These are phyloP conservation scores for Candida sanyiensis DNA, from an alignment of 805 yeast genomes.

Conservation along the genomic window DNA sequence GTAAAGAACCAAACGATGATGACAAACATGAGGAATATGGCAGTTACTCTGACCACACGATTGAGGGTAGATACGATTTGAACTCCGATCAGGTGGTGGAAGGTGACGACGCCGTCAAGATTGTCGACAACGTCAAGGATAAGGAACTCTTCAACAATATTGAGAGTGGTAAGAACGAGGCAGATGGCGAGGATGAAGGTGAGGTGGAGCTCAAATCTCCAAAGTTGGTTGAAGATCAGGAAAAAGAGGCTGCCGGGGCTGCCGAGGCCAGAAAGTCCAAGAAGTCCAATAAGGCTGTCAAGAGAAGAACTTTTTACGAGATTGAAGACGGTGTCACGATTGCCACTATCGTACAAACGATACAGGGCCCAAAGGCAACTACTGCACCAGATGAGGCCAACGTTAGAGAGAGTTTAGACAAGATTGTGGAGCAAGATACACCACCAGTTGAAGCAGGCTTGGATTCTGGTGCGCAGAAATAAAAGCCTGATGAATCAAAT, in stretches of 20 bases:
- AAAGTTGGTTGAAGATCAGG: slow-evolving; percentile 20
- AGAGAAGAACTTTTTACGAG: slow-evolving; percentile 24
- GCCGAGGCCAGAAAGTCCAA: slow-evolving; percentile 8
- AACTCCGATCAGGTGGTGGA: slow-evolving; percentile 22
- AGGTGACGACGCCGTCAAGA: slow-evolving; percentile 5
- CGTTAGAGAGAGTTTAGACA: slow-evolving; percentile 30
- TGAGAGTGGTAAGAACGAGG: slow-evolving; percentile 19
- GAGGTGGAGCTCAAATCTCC: slow-evolving; percentile 25
- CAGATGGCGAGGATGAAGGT: slow-evolving; percentile 27
- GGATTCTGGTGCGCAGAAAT: too few species aligned
- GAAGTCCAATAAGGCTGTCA: slow-evolving; percentile 16
- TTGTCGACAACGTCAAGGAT: slow-evolving; percentile 14
- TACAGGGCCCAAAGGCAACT: slow-evolving; percentile 23
- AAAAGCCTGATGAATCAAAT: too few species aligned
- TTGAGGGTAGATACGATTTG: slow-evolving; percentile 23
- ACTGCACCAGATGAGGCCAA: slow-evolving; percentile 31
- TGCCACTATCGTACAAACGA: slow-evolving; percentile 26
- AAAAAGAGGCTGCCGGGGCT: slow-evolving; percentile 16
- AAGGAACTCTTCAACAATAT: slow-evolving; percentile 22
- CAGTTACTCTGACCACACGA: slow-evolving; percentile 7
- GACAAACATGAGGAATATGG: too few species aligned
- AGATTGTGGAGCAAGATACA: too few species aligned
- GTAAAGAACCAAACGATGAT: slow-evolving; percentile 1
- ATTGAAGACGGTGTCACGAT: slow-evolving; percentile 25
- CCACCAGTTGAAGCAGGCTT: too few species aligned